Conservation (phyloP, 106 monocot genomes). For the Narthecium ossifragum region DNA sequence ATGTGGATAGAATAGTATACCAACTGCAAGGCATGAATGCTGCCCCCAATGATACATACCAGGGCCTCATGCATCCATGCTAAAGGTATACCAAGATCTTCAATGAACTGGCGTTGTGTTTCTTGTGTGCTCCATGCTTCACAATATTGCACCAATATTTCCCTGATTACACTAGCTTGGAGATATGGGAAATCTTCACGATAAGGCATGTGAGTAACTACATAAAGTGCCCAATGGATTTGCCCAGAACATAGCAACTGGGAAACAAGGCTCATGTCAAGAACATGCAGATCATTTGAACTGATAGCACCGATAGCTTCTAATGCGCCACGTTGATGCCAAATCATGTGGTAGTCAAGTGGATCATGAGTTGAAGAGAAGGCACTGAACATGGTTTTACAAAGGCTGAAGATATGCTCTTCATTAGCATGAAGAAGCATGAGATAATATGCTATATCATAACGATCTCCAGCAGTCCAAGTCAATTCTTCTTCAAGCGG, state of each 20-base stretch:
- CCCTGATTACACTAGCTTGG: conserved; percentile 60
- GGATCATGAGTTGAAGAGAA: conserved; percentile 86
- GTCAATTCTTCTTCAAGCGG: conserved; percentile 47
- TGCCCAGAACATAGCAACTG: conserved; percentile 83
- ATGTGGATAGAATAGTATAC: too few relatives aligned
- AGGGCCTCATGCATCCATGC: conserved; percentile 94
- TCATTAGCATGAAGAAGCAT: conserved; percentile 94
- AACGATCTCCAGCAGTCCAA: conserved; percentile 61
- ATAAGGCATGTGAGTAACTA: conserved; percentile 69
- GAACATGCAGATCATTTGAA: conserved; percentile 71
- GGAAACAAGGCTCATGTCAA: conserved; percentile 83
- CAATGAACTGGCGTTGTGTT: conserved; percentile 60
- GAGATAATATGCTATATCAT: conserved; percentile 90
- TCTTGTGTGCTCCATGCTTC: conserved; percentile 73
- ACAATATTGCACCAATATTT: conserved; percentile 84
- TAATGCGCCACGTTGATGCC: conserved; percentile 79
- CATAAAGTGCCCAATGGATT: conserved; percentile 97
- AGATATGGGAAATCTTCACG: conserved; percentile 40
- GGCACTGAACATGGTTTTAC: conserved; percentile 92
- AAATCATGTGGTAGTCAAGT: conserved; percentile 97
- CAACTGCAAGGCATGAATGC: neutral
- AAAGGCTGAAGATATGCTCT: conserved; percentile 31
- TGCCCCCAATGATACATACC: conserved; percentile 31
- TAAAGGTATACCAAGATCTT: conserved; percentile 81
- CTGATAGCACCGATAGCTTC: conserved; percentile 70